A percentile compares a stretch with the other conserved stretches of the same genome.
Conservation (phyloP, 2,329 filamentous ascomycete genomes). For the Lachnellula arida region DNA sequence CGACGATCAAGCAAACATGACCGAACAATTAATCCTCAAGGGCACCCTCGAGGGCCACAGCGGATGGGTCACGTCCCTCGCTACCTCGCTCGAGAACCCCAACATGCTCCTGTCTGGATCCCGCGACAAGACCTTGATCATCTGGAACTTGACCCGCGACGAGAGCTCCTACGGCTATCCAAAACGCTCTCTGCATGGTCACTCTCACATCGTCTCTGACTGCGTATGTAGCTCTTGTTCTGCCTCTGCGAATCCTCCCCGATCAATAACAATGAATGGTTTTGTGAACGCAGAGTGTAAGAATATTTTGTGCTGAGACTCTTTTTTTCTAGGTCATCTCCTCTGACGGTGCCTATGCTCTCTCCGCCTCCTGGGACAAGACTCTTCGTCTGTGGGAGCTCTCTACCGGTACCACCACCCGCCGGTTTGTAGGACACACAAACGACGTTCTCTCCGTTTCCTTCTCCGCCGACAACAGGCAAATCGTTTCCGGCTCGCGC, state of each 20-base stretch:
- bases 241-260: slow-evolving; percentile 8
- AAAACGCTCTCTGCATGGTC: slow-evolving; percentile 96
- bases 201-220: slow-evolving; percentile 99
- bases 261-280: neutral
- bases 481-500: slow-evolving; percentile 98
- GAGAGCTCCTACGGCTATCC: slow-evolving; percentile 98
- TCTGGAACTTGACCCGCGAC: slow-evolving; percentile 99
- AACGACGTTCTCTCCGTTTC: slow-evolving; percentile 99
- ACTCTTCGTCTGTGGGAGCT: slow-evolving; percentile 99
- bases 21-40: slow-evolving; percentile 65
- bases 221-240: slow-evolving; percentile 67
- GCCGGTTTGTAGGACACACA: slow-evolving; percentile 98
- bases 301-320: slow-evolving; percentile 33
- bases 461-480: slow-evolving; percentile 99
- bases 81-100: slow-evolving; percentile 98
- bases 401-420: slow-evolving; percentile 91
- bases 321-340: slow-evolving; percentile 76
- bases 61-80: slow-evolving; percentile 98
- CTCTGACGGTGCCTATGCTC: slow-evolving; percentile 97
- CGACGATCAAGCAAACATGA: slow-evolving; percentile 29
- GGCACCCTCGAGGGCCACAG: slow-evolving; percentile 98
- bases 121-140: slow-evolving; percentile 98
- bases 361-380: slow-evolving; percentile 99
- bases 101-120: slow-evolving; percentile 99
- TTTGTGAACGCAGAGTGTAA: slow-evolving; percentile 19